Base-by-base conservation (phyloP, 2,329 filamentous ascomycete genomes). In the Stachybotrys elegans region DNA sequence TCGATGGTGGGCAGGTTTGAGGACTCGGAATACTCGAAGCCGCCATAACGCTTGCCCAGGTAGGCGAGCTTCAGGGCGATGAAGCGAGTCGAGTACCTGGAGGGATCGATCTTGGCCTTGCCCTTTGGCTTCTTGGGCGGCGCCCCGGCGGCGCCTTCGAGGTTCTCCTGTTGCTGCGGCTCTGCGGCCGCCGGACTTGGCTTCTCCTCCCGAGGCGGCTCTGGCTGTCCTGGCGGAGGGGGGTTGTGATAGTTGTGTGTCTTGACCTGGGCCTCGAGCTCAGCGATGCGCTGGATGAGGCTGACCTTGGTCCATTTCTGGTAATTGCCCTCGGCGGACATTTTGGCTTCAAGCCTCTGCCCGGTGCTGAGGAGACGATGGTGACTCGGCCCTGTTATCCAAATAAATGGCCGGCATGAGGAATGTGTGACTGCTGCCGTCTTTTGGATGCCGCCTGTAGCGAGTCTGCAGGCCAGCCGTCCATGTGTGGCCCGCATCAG, bases 11-110 rank as follows among this genome's bases (percentile, higher is more conserved):
- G 83, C 49, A 88, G 63, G 4, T 80, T 69, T 48, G 86, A 85
- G 52, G 81, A 81, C 47, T 78, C 76, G 58, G 92, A 84, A 65
- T 92, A 88, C 70, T 98, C 93, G 62, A 90, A 94, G 1, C 93
- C 93, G 65, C 93, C 92, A 65, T 97, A 98, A 44, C 81, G 79
- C 61, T 88, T 87, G 38, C 93, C 93, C 27, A 97, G 70, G 62
- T 98, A 98, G 31, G 93, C 91, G 50, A 98, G 83, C 65, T 96
- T 97, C 47, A 98, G 72, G 7, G 92, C 93, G 50, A 98, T 86
- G 48, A 85, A 81, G 38, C 93, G 81, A 2, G 89, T 94, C 27
- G 80, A 78, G 64, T 96, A 95, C 59, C 82, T 86, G 13, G 81
- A 82, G 0, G 88, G 81, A 60, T 97, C 88, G 57, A 95, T 84